These are phyloP conservation scores for Saccharomycopsis malanga DNA, from an alignment of 805 yeast genomes.

Conservation along the genomic window DNA sequence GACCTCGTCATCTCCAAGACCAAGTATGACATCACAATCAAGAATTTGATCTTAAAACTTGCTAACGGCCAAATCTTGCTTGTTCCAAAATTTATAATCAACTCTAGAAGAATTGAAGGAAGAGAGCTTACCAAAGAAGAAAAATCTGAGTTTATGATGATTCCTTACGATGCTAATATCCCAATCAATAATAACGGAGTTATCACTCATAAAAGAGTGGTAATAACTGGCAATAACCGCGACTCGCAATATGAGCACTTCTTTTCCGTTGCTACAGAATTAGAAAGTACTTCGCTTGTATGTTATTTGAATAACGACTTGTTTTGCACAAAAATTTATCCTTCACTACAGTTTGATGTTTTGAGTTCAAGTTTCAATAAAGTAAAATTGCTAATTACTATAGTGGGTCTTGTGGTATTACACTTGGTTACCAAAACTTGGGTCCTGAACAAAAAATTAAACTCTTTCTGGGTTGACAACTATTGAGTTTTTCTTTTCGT, in stretches of 20 bases:
- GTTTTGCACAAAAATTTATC: conserved; percentile 71
- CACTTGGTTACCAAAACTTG: conserved; percentile 50
- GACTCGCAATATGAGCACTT: conserved; percentile 28
- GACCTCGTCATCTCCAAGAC: conserved; percentile 50
- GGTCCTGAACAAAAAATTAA: conserved; percentile 47
- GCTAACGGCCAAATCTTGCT: conserved; percentile 55
- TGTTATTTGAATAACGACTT: conserved; percentile 63
- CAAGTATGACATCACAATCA: conserved; percentile 58
- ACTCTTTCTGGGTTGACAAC: conserved; percentile 39
- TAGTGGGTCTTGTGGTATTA: conserved; percentile 41
- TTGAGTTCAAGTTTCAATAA: conserved; percentile 64
- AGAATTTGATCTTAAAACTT: conserved; percentile 55
- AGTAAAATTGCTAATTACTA: conserved; percentile 52
- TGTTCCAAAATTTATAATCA: conserved; percentile 50
- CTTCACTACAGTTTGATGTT: conserved; percentile 78
- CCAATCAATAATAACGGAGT: conserved; percentile 41
- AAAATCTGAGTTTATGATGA: conserved; percentile 48
- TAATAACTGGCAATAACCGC: conserved; percentile 27
- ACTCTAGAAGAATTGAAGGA: conserved; percentile 58
- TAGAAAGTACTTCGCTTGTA: conserved; percentile 77
- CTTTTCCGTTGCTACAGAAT: conserved; percentile 49
- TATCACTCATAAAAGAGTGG: conserved; percentile 44
- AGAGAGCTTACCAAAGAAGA: conserved; percentile 45
- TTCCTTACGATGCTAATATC: conserved; percentile 58
- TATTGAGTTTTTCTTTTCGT: not conserved